Evolutionary conservation across 1,139 yeast genomes (phyloP), one percentile per base, ranked within the genome.

Genomic region (Trichomonascaceae sp.): DNA sequence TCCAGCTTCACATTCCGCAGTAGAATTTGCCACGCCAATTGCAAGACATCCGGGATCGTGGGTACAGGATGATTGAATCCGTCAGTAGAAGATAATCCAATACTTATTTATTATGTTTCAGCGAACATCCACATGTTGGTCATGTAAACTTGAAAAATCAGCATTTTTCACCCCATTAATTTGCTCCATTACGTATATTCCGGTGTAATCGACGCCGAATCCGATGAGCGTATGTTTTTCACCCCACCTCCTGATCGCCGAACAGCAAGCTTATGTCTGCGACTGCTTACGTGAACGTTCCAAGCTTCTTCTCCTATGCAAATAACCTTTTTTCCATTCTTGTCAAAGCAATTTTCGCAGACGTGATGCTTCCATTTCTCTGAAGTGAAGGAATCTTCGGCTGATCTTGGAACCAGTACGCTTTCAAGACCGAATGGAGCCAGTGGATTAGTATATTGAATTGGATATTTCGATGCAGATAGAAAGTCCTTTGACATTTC

Each of bases 251-350:
- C 17, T n/a, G 30, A 43, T 18, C 32, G 36, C 7, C 43, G 49
- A 24, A 46, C 30, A 6, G 36, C 39, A 15, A 20, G 45, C 15
- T 50, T 66, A 61, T 76, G 79, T 7, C 74, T 68, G 52, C 74
- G 73, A 60, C 96, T 84, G 24, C 74, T 72, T 49, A 82, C 56
- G 68, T 93, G 99, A 2, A 78, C 74, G 3, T 77, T 69, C 85
- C 90, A 89, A 51, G 79, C 85, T 3, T 78, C 80, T 51, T 83
- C 82, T 0, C 97, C 98, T 8, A 93, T 83, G 0, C 87, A 78
- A 0, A 87, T 78, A 20, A 86, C 69, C 0, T 80, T 78, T 6
- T 79, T 72, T 1, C 84, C 84, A 2, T 76, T 73, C 43, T 74
- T 72, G 60, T 81, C 84, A n/a, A 70, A 71, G 66, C 99, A 93